Conservation (phyloP, 73 alveolate genomes). For the Blepharisma stoltei region DNA sequence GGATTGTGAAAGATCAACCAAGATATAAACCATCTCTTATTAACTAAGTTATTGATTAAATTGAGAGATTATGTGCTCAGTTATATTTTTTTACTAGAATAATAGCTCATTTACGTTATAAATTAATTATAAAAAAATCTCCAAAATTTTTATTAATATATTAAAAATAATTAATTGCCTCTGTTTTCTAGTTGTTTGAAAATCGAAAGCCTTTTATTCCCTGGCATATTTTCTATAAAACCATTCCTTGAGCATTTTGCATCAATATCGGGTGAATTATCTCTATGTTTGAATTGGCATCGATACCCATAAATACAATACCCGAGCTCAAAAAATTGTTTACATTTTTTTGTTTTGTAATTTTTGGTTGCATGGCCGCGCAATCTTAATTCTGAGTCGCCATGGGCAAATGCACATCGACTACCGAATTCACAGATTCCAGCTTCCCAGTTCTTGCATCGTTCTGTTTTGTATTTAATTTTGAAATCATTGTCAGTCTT, state of each 20-base stretch:
- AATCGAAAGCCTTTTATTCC: too few relatives aligned
- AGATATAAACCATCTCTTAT: background rate
- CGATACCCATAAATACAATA: conserved; percentile 80
- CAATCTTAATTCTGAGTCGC: conserved; percentile 61
- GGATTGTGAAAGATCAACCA: conserved; percentile 13
- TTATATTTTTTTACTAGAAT: too few relatives aligned
- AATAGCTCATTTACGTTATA: too few relatives aligned
- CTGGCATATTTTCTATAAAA: too few relatives aligned
- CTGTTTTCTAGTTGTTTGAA: too few relatives aligned
- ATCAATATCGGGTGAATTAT: background rate
- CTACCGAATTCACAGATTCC: conserved; percentile 78
- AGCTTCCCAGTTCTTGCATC: conserved; percentile 71
- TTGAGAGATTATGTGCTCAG: too few relatives aligned
- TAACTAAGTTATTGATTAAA: too few relatives aligned
- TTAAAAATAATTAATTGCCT: too few relatives aligned
- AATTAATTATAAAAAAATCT: too few relatives aligned
- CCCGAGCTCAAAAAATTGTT: conserved; percentile 66
- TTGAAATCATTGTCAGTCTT: conserved; percentile 49
- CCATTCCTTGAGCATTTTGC: too few relatives aligned
- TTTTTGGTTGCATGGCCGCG: conserved; percentile 32
- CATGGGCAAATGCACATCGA: conserved; percentile 90
- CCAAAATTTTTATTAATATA: too few relatives aligned
- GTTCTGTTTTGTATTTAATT: conserved; percentile 77
- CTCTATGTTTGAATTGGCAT: conserved; percentile 75
- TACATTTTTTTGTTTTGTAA: conserved; percentile 70